phyloP scores from a whole-genome alignment of 2,329 filamentous ascomycete genomes.

The Mariannaea elegans region DNA sequence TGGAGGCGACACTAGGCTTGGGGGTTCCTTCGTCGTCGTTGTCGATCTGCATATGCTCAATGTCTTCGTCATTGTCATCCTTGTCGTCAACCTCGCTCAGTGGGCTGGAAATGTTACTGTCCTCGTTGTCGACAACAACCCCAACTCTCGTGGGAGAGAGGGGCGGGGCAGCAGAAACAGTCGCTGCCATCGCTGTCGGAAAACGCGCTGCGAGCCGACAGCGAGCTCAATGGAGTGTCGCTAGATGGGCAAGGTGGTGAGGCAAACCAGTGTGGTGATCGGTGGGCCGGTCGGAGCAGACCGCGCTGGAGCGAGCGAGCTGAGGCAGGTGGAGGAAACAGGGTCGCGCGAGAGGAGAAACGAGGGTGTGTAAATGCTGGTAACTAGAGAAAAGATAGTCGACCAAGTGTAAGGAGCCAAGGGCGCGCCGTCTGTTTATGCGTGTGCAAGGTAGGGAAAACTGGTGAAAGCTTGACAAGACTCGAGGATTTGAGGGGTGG shows the following conservation, averaged over 20 bases:
- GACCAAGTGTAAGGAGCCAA: neutral
- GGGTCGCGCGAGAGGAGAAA: slow-evolving; percentile 17
- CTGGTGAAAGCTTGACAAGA: slow-evolving; percentile 7
- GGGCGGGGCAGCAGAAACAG: slow-evolving; percentile 59
- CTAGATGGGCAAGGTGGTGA: slow-evolving; percentile 10
- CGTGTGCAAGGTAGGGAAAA: neutral
- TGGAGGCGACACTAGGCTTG: slow-evolving; percentile 39
- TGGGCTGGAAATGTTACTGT: slow-evolving; percentile 85
- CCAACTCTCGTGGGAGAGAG: slow-evolving; percentile 52
- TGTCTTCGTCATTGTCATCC: slow-evolving; percentile 74
- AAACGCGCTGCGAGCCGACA: slow-evolving; percentile 28
- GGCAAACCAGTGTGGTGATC: slow-evolving; percentile 17
- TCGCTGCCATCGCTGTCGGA: slow-evolving; percentile 59
- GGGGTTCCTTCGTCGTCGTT: slow-evolving; percentile 46
- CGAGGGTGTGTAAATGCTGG: slow-evolving; percentile 6
- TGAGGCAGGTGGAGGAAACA: slow-evolving; percentile 25
- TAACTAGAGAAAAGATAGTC: slow-evolving; percentile 8
- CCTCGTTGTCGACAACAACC: slow-evolving; percentile 60
- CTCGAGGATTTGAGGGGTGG: slow-evolving; percentile 15
- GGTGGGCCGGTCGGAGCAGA: slow-evolving; percentile 31
- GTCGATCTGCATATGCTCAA: slow-evolving; percentile 65
- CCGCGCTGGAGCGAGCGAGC: slow-evolving; percentile 27
- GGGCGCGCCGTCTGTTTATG: neutral
- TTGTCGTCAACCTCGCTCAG: slow-evolving; percentile 91
- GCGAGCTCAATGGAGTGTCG: slow-evolving; percentile 13